A percentile compares a stretch with the other conserved stretches of the same genome.
Evolutionary conservation across 208 protist species (phyloP).

Genomic region (Balamuthia mandrillaris): DNA sequence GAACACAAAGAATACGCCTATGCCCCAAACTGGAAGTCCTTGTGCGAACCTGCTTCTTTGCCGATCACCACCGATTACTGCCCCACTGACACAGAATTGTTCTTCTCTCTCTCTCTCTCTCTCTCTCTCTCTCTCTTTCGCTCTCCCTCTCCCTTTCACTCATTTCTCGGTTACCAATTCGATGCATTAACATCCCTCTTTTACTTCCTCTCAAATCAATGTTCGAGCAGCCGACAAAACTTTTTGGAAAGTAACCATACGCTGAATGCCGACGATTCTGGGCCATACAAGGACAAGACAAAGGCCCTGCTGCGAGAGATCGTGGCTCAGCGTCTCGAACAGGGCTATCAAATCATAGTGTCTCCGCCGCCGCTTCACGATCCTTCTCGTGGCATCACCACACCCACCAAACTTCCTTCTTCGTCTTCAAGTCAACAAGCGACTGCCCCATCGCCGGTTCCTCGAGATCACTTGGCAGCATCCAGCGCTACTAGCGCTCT

Average conservation of each 20-base stretch:
- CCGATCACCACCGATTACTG: slow-evolving; percentile 72
- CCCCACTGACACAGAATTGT: slow-evolving; percentile 55
- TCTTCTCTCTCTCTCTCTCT: background rate
- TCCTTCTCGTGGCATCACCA: background rate
- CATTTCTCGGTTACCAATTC: slow-evolving; percentile 3
- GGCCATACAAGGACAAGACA: slow-evolving; percentile 44
- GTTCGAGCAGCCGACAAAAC: background rate
- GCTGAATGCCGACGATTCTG: slow-evolving; percentile 44
- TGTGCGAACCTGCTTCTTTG: slow-evolving; percentile 63
- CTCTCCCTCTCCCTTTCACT: too few relatives aligned
- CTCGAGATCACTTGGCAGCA: too few relatives aligned
- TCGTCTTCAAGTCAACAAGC: background rate
- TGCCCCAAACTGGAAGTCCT: slow-evolving; percentile 63
- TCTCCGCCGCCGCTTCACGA: background rate
- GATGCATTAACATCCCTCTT: background rate
- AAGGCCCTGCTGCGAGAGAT: slow-evolving; percentile 57
- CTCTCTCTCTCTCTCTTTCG: background rate
- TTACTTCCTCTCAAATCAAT: background rate
- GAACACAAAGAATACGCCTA: slow-evolving; percentile 34
- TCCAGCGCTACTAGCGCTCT: too few relatives aligned
- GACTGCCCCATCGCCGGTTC: background rate
- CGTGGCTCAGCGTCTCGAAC: slow-evolving; percentile 63
- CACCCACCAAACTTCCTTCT: background rate
- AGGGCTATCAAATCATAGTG: slow-evolving; percentile 63
- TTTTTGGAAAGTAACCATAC: slow-evolving; percentile 36